phyloP scores from a whole-genome alignment of 176 grass and related monocot species.

The Rhynchospora tenuis region DNA sequence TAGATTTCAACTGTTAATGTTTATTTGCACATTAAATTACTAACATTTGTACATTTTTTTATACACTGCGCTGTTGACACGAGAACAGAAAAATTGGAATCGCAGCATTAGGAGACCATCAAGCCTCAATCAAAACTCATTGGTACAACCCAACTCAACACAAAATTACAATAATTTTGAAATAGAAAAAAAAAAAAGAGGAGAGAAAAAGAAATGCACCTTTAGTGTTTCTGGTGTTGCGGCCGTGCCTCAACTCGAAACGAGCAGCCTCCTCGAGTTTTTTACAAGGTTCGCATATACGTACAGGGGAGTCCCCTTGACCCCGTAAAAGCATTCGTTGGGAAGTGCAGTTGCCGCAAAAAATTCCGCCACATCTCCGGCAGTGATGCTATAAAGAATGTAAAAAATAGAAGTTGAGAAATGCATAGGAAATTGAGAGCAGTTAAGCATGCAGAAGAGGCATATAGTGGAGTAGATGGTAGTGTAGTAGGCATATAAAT shows the following conservation, averaged over 20 bases:
- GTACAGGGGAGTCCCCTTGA: constrained; percentile 78
- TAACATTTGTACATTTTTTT: background rate
- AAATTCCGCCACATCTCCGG: constrained; percentile 85
- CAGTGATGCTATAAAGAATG: constrained; percentile 66
- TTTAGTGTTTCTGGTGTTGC: constrained; percentile 53
- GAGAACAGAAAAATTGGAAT: background rate
- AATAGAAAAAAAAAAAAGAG: background rate
- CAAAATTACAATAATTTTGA: background rate
- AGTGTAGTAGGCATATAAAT: background rate
- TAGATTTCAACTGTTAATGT: background rate
- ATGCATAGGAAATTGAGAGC: background rate
- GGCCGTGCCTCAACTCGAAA: constrained; percentile 71
- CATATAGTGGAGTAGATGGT: no score
- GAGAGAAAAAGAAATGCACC: constrained; percentile 41
- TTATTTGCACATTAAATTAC: background rate
- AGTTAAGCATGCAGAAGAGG: no score
- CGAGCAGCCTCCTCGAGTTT: constrained; percentile 77
- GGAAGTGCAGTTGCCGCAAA: constrained; percentile 76
- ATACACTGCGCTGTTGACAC: background rate
- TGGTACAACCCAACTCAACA: background rate
- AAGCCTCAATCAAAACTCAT: background rate
- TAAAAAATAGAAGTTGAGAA: background rate
- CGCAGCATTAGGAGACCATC: background rate
- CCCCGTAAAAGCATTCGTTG: constrained; percentile 92
- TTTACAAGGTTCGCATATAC: constrained; percentile 92